Percentiles rank a stretch among this genome's conserved stretches.
These are phyloP conservation scores for Colletotrichum cuscutae DNA, from an alignment of 2,329 filamentous ascomycete species.

Conservation along the genomic window DNA sequence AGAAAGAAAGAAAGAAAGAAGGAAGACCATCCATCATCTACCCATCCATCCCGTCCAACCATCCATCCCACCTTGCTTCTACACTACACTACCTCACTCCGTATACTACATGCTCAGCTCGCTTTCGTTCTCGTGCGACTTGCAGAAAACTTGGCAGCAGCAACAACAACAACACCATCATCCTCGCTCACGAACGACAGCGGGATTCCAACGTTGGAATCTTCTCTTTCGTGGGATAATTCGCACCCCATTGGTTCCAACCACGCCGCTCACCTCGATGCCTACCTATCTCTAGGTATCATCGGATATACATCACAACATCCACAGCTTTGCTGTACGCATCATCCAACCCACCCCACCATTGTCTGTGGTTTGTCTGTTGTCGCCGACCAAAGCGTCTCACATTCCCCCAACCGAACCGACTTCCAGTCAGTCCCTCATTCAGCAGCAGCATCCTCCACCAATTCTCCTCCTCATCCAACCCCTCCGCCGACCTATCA, in stretches of 20 bases:
- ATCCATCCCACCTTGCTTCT: not conserved
- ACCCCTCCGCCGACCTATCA: slow-evolving; percentile 14
- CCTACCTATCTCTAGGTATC: not conserved
- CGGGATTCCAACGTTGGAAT: not conserved
- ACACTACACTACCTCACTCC: not conserved
- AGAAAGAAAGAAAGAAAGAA: not conserved
- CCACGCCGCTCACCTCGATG: not conserved
- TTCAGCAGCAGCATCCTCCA: not conserved
- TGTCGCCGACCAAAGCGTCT: slow-evolving; percentile 25
- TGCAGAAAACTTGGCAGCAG: slow-evolving; percentile 21
- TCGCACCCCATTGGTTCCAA: not conserved
- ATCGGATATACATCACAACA: not conserved
- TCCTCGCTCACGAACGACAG: not conserved
- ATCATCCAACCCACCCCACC: not conserved
- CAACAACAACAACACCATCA: not conserved
- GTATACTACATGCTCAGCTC: not conserved
- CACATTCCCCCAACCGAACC: not conserved
- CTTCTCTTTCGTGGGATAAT: not conserved
- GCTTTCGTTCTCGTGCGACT: slow-evolving; percentile 20
- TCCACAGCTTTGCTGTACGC: no score
- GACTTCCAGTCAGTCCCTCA: slow-evolving; percentile 7
- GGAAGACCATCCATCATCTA: not conserved
- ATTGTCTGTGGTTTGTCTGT: not conserved
- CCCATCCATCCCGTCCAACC: not conserved
- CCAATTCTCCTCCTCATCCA: not conserved